Percentiles rank a stretch among this genome's conserved stretches.
phyloP scores from a whole-genome alignment of 257 asterid species.

The Petunia secreta region DNA sequence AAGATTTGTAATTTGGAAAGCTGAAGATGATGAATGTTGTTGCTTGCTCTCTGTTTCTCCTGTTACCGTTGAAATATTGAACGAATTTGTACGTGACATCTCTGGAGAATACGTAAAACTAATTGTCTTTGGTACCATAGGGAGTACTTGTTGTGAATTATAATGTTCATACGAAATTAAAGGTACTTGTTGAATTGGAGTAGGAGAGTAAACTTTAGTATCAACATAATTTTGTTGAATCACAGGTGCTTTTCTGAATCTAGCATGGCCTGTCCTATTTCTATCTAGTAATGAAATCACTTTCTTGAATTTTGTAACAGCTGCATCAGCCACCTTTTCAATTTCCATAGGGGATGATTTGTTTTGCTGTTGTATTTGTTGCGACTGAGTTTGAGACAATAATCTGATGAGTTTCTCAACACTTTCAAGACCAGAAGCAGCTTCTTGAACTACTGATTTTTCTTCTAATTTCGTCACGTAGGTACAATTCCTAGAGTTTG shows the following conservation, averaged over 20 bases:
- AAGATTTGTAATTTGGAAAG: conserved; percentile 50
- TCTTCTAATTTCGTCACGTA: conserved; percentile 47
- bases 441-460: conserved; percentile 57
- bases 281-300: conserved; percentile 67
- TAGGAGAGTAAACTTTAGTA: conserved; percentile 64
- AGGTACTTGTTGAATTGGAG: conserved; percentile 88
- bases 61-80: conserved; percentile 55
- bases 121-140: conserved; percentile 51
- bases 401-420: conserved; percentile 69
- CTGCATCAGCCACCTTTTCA: conserved; percentile 60
- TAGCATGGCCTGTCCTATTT: conserved; percentile 88
- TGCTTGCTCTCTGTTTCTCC: conserved; percentile 52
- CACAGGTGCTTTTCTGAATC: conserved; percentile 76
- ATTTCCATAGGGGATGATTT: conserved; percentile 23
- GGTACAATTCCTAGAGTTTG: conserved; percentile 30
- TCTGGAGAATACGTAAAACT: conserved; percentile 63
- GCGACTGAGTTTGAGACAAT: conserved; percentile 40
- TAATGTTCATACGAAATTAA: neutral
- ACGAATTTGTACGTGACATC: conserved; percentile 55
- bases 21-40: conserved; percentile 48
- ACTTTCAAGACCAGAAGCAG: conserved; percentile 69
- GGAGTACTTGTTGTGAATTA: conserved; percentile 18
- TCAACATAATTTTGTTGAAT: conserved; percentile 19
- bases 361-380: conserved; percentile 30
- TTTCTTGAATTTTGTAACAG: conserved; percentile 61